Evolutionary conservation across 192 early-diverging fungal genomes (phyloP).

Genomic region (Linnemannia schmuckeri): DNA sequence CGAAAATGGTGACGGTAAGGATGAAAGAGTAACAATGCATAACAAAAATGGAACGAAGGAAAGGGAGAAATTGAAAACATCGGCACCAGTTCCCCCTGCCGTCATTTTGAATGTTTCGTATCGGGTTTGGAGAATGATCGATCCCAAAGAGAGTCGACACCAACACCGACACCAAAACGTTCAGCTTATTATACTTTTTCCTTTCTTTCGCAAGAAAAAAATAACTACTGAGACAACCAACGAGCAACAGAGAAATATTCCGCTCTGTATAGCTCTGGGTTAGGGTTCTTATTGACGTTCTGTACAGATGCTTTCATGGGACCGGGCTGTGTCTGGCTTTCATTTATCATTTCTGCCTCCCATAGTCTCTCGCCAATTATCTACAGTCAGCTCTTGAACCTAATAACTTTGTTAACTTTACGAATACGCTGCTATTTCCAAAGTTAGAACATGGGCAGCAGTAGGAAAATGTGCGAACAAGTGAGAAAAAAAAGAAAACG

Average conservation of each 20-base stretch:
- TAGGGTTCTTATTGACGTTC: neutral
- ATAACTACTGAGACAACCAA: neutral
- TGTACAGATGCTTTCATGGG: neutral
- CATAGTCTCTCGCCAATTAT: no score
- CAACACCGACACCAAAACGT: neutral
- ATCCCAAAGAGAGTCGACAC: neutral
- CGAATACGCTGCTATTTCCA: no score
- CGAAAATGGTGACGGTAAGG: neutral
- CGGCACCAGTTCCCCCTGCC: neutral
- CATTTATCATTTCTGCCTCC: neutral
- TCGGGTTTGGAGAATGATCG: neutral
- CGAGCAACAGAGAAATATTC: neutral
- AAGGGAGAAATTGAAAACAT: neutral
- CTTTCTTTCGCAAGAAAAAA: neutral
- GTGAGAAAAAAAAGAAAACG: neutral
- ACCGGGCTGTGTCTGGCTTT: neutral
- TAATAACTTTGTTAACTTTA: no score
- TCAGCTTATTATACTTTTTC: neutral
- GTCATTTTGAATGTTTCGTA: neutral
- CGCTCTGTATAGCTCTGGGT: neutral
- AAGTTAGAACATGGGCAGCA: neutral
- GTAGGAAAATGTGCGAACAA: neutral
- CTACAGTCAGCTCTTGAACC: no score
- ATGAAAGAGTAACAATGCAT: neutral
- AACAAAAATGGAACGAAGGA: neutral